Percentiles rank a stretch among this genome's conserved stretches.
Conservation (phyloP, 1,284 basidiomycete species). For the Macrocystidia cucumis region DNA sequence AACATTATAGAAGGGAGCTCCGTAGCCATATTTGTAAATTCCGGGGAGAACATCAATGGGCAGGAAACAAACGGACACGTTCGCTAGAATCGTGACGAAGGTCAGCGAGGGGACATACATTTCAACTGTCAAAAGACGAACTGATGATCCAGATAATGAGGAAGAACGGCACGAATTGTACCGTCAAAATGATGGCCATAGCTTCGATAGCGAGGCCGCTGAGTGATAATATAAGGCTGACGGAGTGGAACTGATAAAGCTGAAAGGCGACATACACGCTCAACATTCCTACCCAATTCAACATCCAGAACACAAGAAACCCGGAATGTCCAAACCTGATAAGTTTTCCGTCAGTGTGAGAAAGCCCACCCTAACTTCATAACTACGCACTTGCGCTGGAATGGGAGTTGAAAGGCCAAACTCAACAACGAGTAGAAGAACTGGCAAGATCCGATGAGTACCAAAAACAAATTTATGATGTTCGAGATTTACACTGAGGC, state of each 20-base stretch:
- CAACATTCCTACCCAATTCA: conserved; percentile 58
- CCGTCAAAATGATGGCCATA: conserved; percentile 46
- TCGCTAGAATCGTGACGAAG: conserved; percentile 27
- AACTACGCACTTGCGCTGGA: conserved; percentile 35
- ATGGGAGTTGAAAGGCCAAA: conserved; percentile 58
- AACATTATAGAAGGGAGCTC: conserved; percentile 69
- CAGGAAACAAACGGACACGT: conserved; percentile 57
- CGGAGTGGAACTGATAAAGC: not conserved
- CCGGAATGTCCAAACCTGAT: conserved; percentile 48
- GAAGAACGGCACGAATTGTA: conserved; percentile 50
- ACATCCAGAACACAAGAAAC: conserved; percentile 73
- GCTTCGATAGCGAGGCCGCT: conserved; percentile 57
- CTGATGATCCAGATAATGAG: conserved; percentile 64
- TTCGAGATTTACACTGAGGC: conserved; percentile 53
- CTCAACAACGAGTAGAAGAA: conserved; percentile 58
- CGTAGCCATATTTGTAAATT: conserved; percentile 63
- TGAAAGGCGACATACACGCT: conserved; percentile 33
- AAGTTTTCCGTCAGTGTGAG: no score
- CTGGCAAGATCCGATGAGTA: conserved; percentile 13
- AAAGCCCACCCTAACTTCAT: no score
- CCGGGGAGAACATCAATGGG: conserved; percentile 64
- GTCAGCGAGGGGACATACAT: conserved; percentile 11
- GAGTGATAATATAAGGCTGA: not conserved
- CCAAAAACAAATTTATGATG: no score
- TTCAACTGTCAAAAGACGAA: conserved; percentile 25